Evolutionary conservation across 2,329 filamentous ascomycete genomes (phyloP).

Genomic region (Fusarium brevicatenulatum): DNA sequence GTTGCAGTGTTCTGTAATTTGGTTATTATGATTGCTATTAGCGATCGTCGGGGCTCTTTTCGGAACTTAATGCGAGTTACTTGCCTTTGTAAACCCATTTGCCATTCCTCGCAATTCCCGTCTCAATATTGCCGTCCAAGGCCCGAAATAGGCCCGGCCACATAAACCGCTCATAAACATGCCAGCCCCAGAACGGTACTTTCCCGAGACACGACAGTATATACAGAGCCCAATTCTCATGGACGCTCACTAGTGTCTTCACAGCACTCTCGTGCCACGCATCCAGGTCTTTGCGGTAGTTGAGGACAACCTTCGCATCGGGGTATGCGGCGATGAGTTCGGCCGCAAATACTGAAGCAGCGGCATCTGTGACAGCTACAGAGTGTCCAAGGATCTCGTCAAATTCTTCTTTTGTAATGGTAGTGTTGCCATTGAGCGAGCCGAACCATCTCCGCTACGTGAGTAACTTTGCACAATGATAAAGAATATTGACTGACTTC

Average conservation of each 20-base stretch:
- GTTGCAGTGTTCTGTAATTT: background rate
- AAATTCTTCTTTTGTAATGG: slow-evolving; percentile 16
- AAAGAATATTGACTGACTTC: background rate
- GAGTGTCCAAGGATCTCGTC: slow-evolving; percentile 24
- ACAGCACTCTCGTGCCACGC: slow-evolving; percentile 28
- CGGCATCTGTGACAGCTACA: slow-evolving; percentile 23
- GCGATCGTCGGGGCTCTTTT: too few relatives aligned
- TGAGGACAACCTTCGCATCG: slow-evolving; percentile 27
- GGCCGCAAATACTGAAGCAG: slow-evolving; percentile 18
- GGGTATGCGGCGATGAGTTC: slow-evolving; percentile 32
- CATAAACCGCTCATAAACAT: slow-evolving; percentile 5
- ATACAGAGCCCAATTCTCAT: slow-evolving; percentile 6
- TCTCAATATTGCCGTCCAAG: background rate
- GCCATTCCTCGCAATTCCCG: slow-evolving; percentile 1
- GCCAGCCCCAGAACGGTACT: background rate
- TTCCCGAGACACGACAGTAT: background rate
- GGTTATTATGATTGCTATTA: background rate
- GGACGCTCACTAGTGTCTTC: slow-evolving; percentile 11
- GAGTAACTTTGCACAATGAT: background rate
- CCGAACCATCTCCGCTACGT: slow-evolving; percentile 20
- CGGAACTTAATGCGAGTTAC: fast-evolving
- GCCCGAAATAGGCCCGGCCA: slow-evolving; percentile 6
- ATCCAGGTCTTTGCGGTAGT: slow-evolving; percentile 24
- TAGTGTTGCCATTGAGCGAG: slow-evolving; percentile 10
- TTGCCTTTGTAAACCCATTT: slow-evolving; percentile 6